Conservation (phyloP, 768 basidiomycete genomes). For the Leccinum rimulosum region DNA sequence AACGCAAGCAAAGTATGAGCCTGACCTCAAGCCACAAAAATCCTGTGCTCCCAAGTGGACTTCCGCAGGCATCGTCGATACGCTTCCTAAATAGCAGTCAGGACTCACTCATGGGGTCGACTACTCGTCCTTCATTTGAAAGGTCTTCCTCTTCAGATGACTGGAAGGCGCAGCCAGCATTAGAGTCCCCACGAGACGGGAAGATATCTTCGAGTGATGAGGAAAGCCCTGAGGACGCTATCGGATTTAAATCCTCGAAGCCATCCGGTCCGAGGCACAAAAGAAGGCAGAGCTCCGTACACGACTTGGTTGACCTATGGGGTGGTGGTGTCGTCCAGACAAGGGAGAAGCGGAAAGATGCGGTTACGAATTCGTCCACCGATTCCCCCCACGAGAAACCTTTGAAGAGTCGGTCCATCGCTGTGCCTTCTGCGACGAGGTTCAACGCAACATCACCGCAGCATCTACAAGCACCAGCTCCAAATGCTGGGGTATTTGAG, state of each 20-base stretch:
- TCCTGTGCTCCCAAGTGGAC: conserved; percentile 2
- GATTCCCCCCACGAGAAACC: conserved; percentile 19
- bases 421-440: conserved; percentile 18
- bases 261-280: conserved; percentile 33
- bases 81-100: conserved; percentile 13
- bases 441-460: conserved; percentile 25
- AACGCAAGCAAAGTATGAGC: conserved; percentile 22
- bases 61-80: conserved; percentile 1
- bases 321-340: conserved; percentile 50
- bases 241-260: conserved; percentile 28
- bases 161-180: conserved; percentile 42
- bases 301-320: conserved; percentile 79
- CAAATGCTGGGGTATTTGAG: conserved; percentile 15
- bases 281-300: conserved; percentile 76
- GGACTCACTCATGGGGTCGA: conserved; percentile 2
- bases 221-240: conserved; percentile 49
- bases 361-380: conserved; percentile 14
- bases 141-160: conserved; percentile 41
- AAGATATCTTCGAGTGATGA: conserved; percentile 56
- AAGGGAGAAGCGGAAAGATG: conserved; percentile 43
- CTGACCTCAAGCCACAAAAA: conserved; percentile 11
- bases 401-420: conserved; percentile 21
- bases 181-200: conserved; percentile 24
- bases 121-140: conserved; percentile 10
- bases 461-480: conserved; percentile 19